Base-by-base conservation (phyloP, 352 stramenopile genomes). In the Peronospora tabacina region DNA sequence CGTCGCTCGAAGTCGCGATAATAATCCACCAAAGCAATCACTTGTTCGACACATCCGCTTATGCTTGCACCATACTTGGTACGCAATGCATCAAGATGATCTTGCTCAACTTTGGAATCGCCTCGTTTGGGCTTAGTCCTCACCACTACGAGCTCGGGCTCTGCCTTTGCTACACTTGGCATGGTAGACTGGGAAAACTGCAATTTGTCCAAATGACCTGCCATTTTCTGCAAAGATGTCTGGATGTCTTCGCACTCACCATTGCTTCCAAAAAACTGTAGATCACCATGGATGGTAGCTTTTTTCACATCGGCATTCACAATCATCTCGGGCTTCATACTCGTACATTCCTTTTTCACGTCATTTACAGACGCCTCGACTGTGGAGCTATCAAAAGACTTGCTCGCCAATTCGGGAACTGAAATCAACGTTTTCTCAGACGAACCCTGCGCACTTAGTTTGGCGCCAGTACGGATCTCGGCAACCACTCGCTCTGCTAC, bases 11-110 rank as follows among this genome's bases (percentile, higher is more conserved):
- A 93, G 16, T 78, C 61, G 22, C 78, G 71, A 43, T 93, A 93
- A 37, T 93, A 93, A 49, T 90, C 80, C 10, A 93, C 68, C 34
- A 93, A 64, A 16, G 72, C 80, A 41, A 93, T 76, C 22, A 84
- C 77, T 46, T 93, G 82, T 44, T 88, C 82, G 0, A 69, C 64
- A 44, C 82, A 93, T 9, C 65, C 70, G 22, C 56, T 60, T 33
- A 86, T 63, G 5, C 80, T 74, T 7, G 35, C 13, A 11, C 74
- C 75, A 48, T 93, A 93, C 22, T 75, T 80, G 4, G 67, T 77
- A 15, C 82, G 77, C 24, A 93, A 49, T 9, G 69, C 52, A 17
- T 28, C 35, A 12, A 75, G 40, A 44, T 68, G 32, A 17, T 42
- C 35, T 37, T 49, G 41, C n/a, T 59, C 30, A 13, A 24, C 7